Evolutionary conservation across 192 early-diverging fungal species (phyloP).

Genomic region (Pilaira anomala): DNA sequence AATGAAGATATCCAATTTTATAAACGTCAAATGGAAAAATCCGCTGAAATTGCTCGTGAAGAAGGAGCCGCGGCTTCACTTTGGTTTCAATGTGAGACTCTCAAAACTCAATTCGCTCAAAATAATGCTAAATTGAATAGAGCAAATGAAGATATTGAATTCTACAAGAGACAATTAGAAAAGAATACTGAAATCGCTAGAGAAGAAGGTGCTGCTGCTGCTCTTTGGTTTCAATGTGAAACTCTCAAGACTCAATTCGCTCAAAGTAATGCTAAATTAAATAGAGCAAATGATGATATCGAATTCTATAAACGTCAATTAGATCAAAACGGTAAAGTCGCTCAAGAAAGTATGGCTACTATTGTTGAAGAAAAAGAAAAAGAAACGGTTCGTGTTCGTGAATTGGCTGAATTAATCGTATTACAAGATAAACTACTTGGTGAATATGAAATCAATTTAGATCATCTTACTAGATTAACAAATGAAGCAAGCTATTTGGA

Average conservation of each 20-base stretch:
- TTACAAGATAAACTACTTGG: constrained; percentile 19
- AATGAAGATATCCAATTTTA: no score
- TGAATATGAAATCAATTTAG: constrained; percentile 12
- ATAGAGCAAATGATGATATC: constrained; percentile 2
- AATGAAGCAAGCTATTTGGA: constrained; percentile 9
- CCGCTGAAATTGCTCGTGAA: no score
- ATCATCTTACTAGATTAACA: background rate
- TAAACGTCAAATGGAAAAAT: no score
- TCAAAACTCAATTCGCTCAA: background rate
- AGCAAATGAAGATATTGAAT: background rate
- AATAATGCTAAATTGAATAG: background rate
- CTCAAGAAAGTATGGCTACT: background rate
- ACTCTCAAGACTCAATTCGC: constrained; percentile 6
- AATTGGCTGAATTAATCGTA: constrained; percentile 14
- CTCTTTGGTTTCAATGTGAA: constrained; percentile 10
- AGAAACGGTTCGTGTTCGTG: constrained; percentile 4
- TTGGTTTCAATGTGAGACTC: background rate
- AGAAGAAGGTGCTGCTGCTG: constrained; percentile 1
- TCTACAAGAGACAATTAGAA: background rate
- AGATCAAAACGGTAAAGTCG: background rate
- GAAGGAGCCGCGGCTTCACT: background rate
- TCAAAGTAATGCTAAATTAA: background rate
- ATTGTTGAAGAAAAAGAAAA: constrained; percentile 9
- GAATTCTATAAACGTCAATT: constrained; percentile 13
- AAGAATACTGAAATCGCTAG: background rate